These are phyloP conservation scores for Yamadazyma akitaensis DNA, from an alignment of 805 yeast species.

Conservation along the genomic window DNA sequence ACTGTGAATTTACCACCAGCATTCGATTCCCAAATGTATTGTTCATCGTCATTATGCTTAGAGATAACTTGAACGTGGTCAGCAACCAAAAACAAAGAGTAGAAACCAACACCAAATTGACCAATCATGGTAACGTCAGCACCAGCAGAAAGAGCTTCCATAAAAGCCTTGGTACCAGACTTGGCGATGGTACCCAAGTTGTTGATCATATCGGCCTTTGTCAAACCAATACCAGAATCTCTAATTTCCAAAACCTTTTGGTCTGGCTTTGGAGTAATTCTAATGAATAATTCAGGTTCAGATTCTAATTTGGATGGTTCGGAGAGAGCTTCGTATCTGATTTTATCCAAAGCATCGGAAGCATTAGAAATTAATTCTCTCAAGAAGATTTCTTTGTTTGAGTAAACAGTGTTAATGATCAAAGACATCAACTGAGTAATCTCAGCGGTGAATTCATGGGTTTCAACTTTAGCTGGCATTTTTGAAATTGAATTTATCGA, in stretches of 20 bases:
- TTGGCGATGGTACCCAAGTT: slow-evolving; percentile 99
- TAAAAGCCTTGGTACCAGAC: slow-evolving; percentile 98
- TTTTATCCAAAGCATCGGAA: slow-evolving; percentile 98
- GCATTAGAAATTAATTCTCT: slow-evolving; percentile 99
- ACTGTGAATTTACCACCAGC: slow-evolving; percentile 99
- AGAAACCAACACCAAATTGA: slow-evolving; percentile 99
- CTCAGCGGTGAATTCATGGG: slow-evolving; percentile 99
- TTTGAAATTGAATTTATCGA: slow-evolving; percentile 10
- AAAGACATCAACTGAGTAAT: slow-evolving; percentile 99
- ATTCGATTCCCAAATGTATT: slow-evolving; percentile 99
- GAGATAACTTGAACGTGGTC: slow-evolving; percentile 98
- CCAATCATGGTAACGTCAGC: slow-evolving; percentile 99
- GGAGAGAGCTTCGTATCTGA: slow-evolving; percentile 92
- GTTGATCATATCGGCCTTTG: slow-evolving; percentile 97
- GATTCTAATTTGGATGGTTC: slow-evolving; percentile 90
- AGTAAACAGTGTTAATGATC: slow-evolving; percentile 99
- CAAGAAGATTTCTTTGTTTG: slow-evolving; percentile 97
- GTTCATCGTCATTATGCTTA: slow-evolving; percentile 98
- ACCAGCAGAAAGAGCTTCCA: slow-evolving; percentile 99
- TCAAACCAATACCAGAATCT: slow-evolving; percentile 99
- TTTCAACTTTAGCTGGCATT: slow-evolving; percentile 64
- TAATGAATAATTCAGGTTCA: slow-evolving; percentile 94
- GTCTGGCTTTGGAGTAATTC: slow-evolving; percentile 96
- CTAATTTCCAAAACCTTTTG: slow-evolving; percentile 92
- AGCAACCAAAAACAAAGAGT: slow-evolving; percentile 98